A percentile compares a stretch with the other conserved stretches of the same genome.
Evolutionary conservation across 306 rosid genomes (phyloP).

Genomic region (Quillaja saponaria): DNA sequence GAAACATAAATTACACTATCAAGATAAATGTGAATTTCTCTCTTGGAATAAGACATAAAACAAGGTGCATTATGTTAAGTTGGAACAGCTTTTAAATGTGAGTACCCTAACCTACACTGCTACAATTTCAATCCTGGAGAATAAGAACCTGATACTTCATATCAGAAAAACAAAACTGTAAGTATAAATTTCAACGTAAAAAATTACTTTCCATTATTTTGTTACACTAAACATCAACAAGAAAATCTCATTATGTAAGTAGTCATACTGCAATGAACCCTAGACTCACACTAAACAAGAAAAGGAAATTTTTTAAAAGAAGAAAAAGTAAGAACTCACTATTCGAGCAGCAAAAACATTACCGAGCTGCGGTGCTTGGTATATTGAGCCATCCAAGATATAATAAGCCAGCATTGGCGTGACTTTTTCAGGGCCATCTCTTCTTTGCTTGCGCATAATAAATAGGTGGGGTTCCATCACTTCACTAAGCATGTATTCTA

Average conservation of each 20-base stretch:
- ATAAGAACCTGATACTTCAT: conserved; percentile 9
- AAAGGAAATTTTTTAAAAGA: conserved; percentile 1
- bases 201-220: conserved; percentile 3
- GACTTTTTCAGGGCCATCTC: conserved; percentile 90
- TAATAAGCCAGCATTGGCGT: conserved; percentile 82
- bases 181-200: neutral
- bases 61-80: neutral
- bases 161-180: neutral
- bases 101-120: neutral
- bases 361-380: conserved; percentile 90
- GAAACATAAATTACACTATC: conserved; percentile 25
- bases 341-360: conserved; percentile 90
- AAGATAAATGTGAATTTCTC: neutral
- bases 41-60: no score
- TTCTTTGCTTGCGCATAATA: conserved; percentile 79
- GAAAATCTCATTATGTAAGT: neutral
- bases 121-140: neutral
- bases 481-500: conserved; percentile 70
- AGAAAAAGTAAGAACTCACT: conserved; percentile 42
- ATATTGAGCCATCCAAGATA: conserved; percentile 84
- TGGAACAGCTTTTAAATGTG: neutral
- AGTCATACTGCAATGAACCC: neutral
- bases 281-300: neutral
- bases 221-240: neutral
- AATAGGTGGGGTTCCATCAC: conserved; percentile 84